These are phyloP conservation scores for Arthrobotrys pseudoclavata DNA, from an alignment of 2,329 filamentous ascomycete species.

Conservation along the genomic window DNA sequence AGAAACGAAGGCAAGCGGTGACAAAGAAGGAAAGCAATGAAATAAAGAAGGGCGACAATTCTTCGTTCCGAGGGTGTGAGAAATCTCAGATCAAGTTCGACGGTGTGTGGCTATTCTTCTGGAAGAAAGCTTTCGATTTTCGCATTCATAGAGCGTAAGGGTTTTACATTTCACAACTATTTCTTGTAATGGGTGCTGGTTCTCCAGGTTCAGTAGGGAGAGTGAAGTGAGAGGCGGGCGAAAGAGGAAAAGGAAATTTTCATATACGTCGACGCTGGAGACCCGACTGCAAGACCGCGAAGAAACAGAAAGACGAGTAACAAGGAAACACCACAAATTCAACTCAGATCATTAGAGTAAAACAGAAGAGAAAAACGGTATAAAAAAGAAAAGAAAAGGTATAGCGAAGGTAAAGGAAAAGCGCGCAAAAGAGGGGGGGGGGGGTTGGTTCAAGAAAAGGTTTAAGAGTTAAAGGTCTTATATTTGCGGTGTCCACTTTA, in stretches of 20 bases:
- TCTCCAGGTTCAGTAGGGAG: slow-evolving; percentile 40
- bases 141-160: slow-evolving; percentile 57
- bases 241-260: slow-evolving; percentile 52
- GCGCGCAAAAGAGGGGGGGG: slow-evolving; percentile 45
- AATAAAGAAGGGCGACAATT: slow-evolving; percentile 5
- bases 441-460: slow-evolving; percentile 61
- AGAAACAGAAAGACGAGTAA: slow-evolving; percentile 38
- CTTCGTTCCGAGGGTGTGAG: slow-evolving; percentile 21
- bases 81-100: slow-evolving; percentile 4
- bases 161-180: slow-evolving; percentile 59
- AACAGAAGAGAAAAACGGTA: slow-evolving; percentile 35
- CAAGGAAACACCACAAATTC: slow-evolving; percentile 35
- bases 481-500: slow-evolving; percentile 56
- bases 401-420: slow-evolving; percentile 29
- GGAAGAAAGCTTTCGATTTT: slow-evolving; percentile 39
- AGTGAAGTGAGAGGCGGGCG: slow-evolving; percentile 23
- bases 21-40: not conserved
- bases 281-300: slow-evolving; percentile 51
- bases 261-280: slow-evolving; percentile 60
- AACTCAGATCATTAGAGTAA: slow-evolving; percentile 58
- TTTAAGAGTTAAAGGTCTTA: slow-evolving; percentile 64
- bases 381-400: slow-evolving; percentile 26
- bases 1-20: not conserved
- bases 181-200: slow-evolving; percentile 48
- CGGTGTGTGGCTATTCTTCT: slow-evolving; percentile 18